These are phyloP conservation scores for Colletotrichum musae DNA, from an alignment of 2,329 filamentous ascomycete genomes.

Conservation along the genomic window DNA sequence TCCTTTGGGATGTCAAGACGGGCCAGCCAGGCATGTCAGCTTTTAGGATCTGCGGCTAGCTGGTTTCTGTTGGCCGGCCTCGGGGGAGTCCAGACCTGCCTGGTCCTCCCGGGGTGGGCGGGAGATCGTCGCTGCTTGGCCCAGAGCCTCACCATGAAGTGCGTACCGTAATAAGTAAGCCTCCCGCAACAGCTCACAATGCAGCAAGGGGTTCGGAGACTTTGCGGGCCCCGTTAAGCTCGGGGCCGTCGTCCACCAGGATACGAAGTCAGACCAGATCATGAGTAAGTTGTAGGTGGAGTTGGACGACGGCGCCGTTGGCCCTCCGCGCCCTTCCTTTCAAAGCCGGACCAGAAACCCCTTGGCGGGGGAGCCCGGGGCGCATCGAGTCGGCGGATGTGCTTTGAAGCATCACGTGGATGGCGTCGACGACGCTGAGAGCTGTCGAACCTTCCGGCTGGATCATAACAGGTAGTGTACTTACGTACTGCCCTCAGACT, in stretches of 20 bases:
- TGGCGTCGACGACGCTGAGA: conserved; percentile 5
- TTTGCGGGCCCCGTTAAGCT: not conserved
- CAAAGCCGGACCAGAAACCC: no score
- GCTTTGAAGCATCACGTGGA: conserved; percentile 1
- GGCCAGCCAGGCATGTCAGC: not conserved
- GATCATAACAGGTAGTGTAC: not conserved
- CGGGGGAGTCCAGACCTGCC: not conserved
- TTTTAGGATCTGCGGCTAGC: no score
- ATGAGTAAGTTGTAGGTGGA: not conserved
- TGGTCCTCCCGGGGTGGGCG: not conserved
- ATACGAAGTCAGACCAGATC: not conserved
- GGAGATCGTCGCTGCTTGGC: not conserved
- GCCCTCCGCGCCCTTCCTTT: no score
- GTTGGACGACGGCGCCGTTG: not conserved
- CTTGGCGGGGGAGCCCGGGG: no score
- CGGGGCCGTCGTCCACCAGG: not conserved
- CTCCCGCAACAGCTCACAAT: not conserved
- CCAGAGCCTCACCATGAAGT: not conserved
- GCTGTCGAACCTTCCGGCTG: conserved; percentile 9
- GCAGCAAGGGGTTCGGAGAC: no score
- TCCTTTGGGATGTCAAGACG: not conserved
- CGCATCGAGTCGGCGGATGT: not conserved
- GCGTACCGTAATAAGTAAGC: not conserved
- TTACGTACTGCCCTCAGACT: not conserved
- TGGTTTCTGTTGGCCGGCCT: not conserved